Conservation (phyloP, 2,329 filamentous ascomycete species). For the Aspergillus sp. region DNA sequence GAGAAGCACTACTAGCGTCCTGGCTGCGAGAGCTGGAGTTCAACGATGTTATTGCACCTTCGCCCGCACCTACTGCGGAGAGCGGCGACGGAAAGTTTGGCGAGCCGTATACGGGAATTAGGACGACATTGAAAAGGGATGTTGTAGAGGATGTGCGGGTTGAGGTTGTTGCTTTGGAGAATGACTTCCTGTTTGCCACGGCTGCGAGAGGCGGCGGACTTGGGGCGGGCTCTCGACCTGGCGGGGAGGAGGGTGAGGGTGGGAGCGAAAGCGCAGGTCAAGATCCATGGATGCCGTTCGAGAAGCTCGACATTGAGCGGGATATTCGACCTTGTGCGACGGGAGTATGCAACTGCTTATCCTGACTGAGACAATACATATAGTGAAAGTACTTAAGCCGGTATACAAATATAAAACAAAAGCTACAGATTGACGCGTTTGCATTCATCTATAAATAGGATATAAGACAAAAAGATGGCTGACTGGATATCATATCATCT, state of each 20-base stretch:
- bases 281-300: constrained; percentile 42
- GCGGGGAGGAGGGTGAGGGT: not conserved
- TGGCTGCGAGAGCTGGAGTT: constrained; percentile 65
- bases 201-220: constrained; percentile 46
- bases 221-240: constrained; percentile 27
- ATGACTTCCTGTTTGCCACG: constrained; percentile 59
- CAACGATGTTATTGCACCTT: constrained; percentile 55
- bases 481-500: constrained; percentile 7
- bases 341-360: constrained; percentile 37
- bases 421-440: not conserved
- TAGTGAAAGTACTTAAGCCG: not conserved
- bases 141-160: constrained; percentile 54
- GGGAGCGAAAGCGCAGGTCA: too few relatives aligned
- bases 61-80: constrained; percentile 45
- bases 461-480: constrained; percentile 7
- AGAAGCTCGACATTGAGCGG: constrained; percentile 47
- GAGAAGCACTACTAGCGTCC: constrained; percentile 60
- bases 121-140: constrained; percentile 51
- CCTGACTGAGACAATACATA: not conserved
- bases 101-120: constrained; percentile 41
- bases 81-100: constrained; percentile 30
- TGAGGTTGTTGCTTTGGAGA: constrained; percentile 59
- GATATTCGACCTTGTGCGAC: constrained; percentile 46
- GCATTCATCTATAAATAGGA: not conserved
- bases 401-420: not conserved